Evolutionary conservation across 108 stramenopile species (phyloP).

Genomic region (Fistulifera pelliculosa): DNA sequence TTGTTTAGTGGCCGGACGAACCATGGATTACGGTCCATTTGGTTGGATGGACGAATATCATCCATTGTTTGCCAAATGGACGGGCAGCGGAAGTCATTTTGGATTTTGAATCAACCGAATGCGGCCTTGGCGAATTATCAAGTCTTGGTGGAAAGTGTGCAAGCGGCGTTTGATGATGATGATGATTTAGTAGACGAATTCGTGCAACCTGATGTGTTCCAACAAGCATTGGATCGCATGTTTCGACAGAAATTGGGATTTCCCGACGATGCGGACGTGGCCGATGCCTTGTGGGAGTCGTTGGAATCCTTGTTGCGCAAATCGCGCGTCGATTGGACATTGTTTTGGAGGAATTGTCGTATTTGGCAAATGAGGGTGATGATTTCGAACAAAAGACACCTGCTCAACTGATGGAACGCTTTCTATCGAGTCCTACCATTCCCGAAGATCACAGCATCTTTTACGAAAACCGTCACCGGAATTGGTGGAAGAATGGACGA

Average conservation of each 20-base stretch:
- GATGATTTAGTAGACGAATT: no score
- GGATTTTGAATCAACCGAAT: conserved; percentile 67
- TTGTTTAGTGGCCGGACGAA: conserved; percentile 55
- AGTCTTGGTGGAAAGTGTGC: conserved; percentile 40
- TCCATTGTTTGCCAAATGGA: conserved; percentile 71
- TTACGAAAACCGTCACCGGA: neutral
- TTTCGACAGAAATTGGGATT: conserved; percentile 46
- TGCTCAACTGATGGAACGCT: no score
- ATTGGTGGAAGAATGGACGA: neutral
- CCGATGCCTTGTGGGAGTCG: conserved; percentile 36
- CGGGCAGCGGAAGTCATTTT: conserved; percentile 56
- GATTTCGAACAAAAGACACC: no score
- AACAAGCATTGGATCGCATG: conserved; percentile 22
- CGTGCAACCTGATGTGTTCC: conserved; percentile 17
- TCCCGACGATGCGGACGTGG: conserved; percentile 9
- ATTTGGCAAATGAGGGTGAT: conserved; percentile 18
- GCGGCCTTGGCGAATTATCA: conserved; percentile 66
- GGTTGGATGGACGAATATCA: conserved; percentile 72
- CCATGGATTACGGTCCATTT: conserved; percentile 88
- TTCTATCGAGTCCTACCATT: no score
- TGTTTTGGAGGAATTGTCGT: conserved; percentile 51
- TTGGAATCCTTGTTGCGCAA: conserved; percentile 31
- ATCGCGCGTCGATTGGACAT: conserved; percentile 46
- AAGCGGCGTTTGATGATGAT: no score
- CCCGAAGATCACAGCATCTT: conserved; percentile 13